These are phyloP conservation scores for Ascosphaera apis DNA, from an alignment of 2,329 filamentous ascomycete species.

Conservation along the genomic window DNA sequence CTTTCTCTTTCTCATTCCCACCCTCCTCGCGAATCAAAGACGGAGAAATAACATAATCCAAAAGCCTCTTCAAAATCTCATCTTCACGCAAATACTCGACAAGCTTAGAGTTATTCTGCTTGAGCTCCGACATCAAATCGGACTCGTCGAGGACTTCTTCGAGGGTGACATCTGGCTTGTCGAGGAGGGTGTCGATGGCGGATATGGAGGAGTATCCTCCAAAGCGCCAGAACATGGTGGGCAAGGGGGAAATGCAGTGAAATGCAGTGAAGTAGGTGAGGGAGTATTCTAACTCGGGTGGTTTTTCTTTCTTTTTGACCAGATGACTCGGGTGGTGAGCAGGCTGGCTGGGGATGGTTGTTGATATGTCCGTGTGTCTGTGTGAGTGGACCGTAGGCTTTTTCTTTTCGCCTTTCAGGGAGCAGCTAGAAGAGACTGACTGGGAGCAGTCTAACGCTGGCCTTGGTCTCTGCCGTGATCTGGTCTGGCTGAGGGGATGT, in stretches of 20 bases:
- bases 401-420: neutral
- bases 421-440: too few species aligned
- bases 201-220: slow-evolving; percentile 96
- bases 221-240: slow-evolving; percentile 99
- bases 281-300: neutral
- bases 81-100: slow-evolving; percentile 89
- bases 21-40: slow-evolving; percentile 27
- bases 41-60: slow-evolving; percentile 79
- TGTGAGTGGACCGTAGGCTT: too few species aligned
- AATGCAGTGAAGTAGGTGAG: neutral
- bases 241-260: slow-evolving; percentile 1
- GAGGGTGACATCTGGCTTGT: slow-evolving; percentile 80
- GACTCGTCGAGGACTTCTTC: slow-evolving; percentile 92
- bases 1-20: too few species aligned
- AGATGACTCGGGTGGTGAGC: neutral
- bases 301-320: slow-evolving; percentile 1
- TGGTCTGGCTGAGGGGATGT: too few species aligned
- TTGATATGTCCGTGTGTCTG: neutral
- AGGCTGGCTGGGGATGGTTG: neutral
- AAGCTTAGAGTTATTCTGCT: slow-evolving; percentile 92
- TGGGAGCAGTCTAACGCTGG: too few species aligned
- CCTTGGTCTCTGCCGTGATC: too few species aligned
- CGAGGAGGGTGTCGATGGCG: slow-evolving; percentile 85
- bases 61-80: slow-evolving; percentile 56
- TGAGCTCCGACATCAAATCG: slow-evolving; percentile 90